A percentile compares a stretch with the other conserved stretches of the same genome.
Evolutionary conservation across 352 stramenopile species (phyloP).

Genomic region (Globisporangium nunn): DNA sequence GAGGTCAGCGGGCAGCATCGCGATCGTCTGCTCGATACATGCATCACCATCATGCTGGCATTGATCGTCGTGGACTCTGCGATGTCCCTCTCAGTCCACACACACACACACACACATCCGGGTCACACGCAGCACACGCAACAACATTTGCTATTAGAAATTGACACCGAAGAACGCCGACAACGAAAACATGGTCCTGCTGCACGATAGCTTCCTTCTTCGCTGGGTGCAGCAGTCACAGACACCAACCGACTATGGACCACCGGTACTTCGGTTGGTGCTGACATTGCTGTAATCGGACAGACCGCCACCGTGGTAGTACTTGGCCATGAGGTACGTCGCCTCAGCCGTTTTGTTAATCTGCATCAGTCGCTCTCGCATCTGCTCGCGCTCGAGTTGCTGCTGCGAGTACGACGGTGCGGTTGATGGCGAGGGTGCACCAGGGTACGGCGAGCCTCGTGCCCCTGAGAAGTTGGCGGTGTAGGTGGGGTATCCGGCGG

Average conservation of each 20-base stretch:
- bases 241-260: not conserved
- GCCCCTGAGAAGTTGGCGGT: not conserved
- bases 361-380: slow-evolving; percentile 59
- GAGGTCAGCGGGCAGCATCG: not conserved
- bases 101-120: too few relatives aligned
- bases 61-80: not conserved
- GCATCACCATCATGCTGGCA: too few relatives aligned
- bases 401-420: slow-evolving; percentile 2
- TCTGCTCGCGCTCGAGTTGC: slow-evolving; percentile 25
- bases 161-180: not conserved
- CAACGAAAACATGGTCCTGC: not conserved
- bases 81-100: not conserved
- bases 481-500: too few relatives aligned
- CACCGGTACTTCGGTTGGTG: not conserved
- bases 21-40: not conserved
- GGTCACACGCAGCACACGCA: too few relatives aligned
- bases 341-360: slow-evolving; percentile 60
- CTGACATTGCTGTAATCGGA: slow-evolving; percentile 14
- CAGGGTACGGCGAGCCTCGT: not conserved
- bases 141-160: not conserved
- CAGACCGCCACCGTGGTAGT: slow-evolving; percentile 56
- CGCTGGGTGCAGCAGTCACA: not conserved
- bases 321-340: slow-evolving; percentile 69
- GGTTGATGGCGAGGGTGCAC: not conserved
- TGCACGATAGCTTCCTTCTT: not conserved